Conservation (phyloP, 371 early-diverging fungal species). For the Catenaria anguillulae region DNA sequence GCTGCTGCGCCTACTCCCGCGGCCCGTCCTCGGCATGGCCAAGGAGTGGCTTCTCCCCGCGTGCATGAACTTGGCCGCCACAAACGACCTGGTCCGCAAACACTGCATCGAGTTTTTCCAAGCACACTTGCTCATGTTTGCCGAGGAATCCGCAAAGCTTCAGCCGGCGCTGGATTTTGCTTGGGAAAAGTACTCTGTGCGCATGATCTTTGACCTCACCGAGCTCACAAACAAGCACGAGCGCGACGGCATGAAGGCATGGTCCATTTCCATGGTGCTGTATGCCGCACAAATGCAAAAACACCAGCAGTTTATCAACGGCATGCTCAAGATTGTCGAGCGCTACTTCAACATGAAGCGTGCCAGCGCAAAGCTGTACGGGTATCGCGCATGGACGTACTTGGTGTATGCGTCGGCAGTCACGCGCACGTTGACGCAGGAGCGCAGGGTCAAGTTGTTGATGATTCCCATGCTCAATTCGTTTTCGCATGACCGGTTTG, state of each 20-base stretch:
- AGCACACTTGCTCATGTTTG: background rate
- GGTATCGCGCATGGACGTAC: constrained; percentile 1
- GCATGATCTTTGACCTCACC: background rate
- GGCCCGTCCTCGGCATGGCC: background rate
- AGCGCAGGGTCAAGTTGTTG: background rate
- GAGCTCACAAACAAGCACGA: background rate
- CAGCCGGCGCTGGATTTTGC: background rate
- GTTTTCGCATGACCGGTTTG: background rate
- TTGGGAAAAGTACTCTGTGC: background rate
- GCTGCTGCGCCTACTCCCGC: background rate
- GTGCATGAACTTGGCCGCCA: background rate
- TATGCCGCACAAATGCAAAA: background rate
- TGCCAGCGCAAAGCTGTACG: background rate
- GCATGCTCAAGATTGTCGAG: constrained; percentile 8
- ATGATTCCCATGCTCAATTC: background rate
- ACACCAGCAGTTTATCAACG: background rate
- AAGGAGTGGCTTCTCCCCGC: background rate
- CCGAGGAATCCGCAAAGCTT: background rate
- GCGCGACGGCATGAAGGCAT: constrained; percentile 1
- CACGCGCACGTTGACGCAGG: background rate
- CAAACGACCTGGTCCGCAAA: background rate
- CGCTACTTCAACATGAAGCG: constrained; percentile 1
- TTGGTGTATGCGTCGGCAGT: background rate
- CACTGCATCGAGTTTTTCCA: background rate
- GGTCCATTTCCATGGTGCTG: constrained; percentile 1